Evolutionary conservation across 2,329 filamentous ascomycete genomes (phyloP), one percentile per base, ranked within the genome.

Genomic region (Aspergillus sp.): DNA sequence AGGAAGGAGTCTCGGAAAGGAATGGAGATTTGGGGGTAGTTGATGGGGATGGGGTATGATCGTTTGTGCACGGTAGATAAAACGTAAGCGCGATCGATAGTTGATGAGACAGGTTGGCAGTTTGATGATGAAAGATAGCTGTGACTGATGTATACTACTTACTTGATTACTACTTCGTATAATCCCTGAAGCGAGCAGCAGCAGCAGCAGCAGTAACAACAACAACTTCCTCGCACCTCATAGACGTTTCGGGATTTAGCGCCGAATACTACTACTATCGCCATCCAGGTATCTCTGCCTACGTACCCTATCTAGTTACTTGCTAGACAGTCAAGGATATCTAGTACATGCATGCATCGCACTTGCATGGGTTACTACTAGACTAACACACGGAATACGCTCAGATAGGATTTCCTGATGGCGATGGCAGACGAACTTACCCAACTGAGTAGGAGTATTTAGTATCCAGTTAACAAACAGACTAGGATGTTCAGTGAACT

Each of bases 231-330:
- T 60, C 51, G 36, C 27, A 59, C 30, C 30, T 47, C 47, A 47
- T 42, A 17, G 53, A 17, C 53, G 38, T 56, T 47, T 56, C 48
- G 55, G 51, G 48, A 50, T 56, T 57, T 65, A 67, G 61, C 56
- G 58, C 59, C 54, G 32, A 13, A 13, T 36, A 13, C 23, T 54
- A 8, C 30, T 17, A 19, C 17, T 17, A 38, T 50, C 30, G 13
- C 52, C 53, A 60, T 50, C 47, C 38, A 56, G 36, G 19, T 49
- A 25, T 27, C 7, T 32, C 13, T 8, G 30, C 21, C 17, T 55
- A 47, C 39, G 23, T 55, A 19, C n/a, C 25, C 15, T 48, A 30
- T 25, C 57, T 54, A 44, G 52, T 53, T 49, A 42, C 57, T 52
- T 57, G 4, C 8, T 51, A 13, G 47, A 57, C 54, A 57, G 42